Base-by-base conservation (phyloP, 305 asterid species). In the Stenogyne calaminthoides region DNA sequence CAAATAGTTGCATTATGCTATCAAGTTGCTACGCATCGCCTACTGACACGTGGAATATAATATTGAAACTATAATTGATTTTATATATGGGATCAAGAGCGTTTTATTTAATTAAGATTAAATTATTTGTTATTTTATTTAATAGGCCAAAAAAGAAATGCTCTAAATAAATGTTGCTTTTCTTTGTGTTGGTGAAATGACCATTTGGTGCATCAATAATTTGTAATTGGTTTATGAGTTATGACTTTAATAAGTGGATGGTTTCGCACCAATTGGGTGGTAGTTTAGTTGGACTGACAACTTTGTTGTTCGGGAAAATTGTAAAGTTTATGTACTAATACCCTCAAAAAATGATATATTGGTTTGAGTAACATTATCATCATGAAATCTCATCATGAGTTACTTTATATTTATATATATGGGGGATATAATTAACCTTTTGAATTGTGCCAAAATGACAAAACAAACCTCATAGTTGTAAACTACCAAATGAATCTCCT, bases 51-150 rank as follows among this genome's bases (percentile, higher is more conserved):
- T 81, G 84, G 87, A 68, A 9, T 7, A 0, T 42, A 22, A 22
- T 9, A 12, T 65, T 51, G 18, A 22, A 9, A 19, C 8, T 7
- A 9, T 46, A 25, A 42, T 67, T 52, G 57, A 61, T 76, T 62
- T 14, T 47, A 22, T 22, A 22, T 22, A 39, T 74, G 74, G 84
- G 84, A 80, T 80, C 80, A 44, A 75, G 82, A 39, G 82, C 82
- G 16, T 67, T 60, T 71, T 77, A 54, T n/a, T 51, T 51, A 15
- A 51, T 51, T 60, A 54, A 46, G 9, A 62, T 25, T 25, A 1
- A 76, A 72, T 76, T 63, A 69, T n/a, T n/a, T 11, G 64, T 51
- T 34, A 54, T 58, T 72, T 18, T 6, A 37, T 18, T 59, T 37
- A 56, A 47, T 37, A 67, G 46, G 22, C 7, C 68, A 20, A 61